phyloP scores from a whole-genome alignment of 1,284 basidiomycete species.

The Naganishia albida region DNA sequence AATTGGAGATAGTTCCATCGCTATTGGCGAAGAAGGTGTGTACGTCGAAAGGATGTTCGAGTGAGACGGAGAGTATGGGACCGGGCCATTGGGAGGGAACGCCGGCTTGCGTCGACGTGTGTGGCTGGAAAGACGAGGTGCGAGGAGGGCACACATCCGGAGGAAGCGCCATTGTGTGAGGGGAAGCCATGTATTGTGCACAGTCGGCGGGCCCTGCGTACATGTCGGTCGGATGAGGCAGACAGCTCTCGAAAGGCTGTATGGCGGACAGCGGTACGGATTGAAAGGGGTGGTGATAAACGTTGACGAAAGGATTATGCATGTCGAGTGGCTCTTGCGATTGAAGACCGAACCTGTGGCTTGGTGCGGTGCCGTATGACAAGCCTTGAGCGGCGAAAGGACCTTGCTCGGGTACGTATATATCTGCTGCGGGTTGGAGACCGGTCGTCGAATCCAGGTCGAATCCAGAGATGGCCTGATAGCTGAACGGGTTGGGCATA shows the following conservation, averaged over 20 bases:
- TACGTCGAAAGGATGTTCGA: constrained; percentile 11
- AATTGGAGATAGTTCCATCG: constrained; percentile 13
- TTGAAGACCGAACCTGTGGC: not conserved
- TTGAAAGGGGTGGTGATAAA: not conserved
- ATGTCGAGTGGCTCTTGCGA: not conserved
- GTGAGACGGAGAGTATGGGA: constrained; percentile 5
- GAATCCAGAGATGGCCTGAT: not conserved
- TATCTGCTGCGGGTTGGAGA: constrained; percentile 13
- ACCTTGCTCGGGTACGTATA: constrained; percentile 2
- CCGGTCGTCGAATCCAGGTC: not conserved
- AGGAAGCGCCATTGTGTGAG: not conserved
- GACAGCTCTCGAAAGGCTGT: constrained; percentile 11
- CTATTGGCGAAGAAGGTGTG: constrained; percentile 18
- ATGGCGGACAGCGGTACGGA: constrained; percentile 15
- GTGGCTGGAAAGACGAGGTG: not conserved
- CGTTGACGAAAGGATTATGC: constrained; percentile 3
- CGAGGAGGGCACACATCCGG: not conserved
- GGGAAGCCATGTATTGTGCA: not conserved
- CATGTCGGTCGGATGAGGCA: not conserved
- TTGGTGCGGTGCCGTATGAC: not conserved
- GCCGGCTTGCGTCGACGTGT: not conserved
- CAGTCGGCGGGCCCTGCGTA: not conserved
- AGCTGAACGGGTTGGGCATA: not conserved
- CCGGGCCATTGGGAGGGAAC: constrained; percentile 1
- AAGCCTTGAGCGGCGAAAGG: not conserved